A percentile compares a stretch with the other conserved stretches of the same genome.
Evolutionary conservation across 768 basidiomycete species (phyloP).

Genomic region (Russula griseocarnosa): DNA sequence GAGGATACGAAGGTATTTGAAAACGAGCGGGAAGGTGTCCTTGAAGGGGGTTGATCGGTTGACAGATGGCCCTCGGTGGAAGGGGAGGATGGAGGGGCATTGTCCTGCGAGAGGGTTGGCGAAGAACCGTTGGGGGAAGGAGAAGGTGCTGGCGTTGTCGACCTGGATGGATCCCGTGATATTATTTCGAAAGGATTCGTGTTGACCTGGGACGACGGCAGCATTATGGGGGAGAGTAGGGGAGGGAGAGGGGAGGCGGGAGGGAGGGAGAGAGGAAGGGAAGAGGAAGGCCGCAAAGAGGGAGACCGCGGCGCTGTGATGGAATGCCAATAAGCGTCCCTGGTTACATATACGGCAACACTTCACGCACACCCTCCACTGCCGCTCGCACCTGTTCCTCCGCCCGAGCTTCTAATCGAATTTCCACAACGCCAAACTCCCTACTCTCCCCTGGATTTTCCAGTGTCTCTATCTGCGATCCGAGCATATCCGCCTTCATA

Average conservation of each 20-base stretch:
- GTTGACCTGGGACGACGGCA: conserved; percentile 11
- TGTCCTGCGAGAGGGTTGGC: background rate
- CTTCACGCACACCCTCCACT: conserved; percentile 39
- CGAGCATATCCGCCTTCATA: conserved; percentile 80
- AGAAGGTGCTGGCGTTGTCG: conserved; percentile 9
- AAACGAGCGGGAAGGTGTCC: conserved; percentile 33
- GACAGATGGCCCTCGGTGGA: background rate
- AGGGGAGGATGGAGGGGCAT: conserved; percentile 7
- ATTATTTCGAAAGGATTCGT: conserved; percentile 22
- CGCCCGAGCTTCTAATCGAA: conserved; percentile 51
- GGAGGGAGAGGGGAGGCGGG: background rate
- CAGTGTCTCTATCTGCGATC: conserved; percentile 68
- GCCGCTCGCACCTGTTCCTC: conserved; percentile 53
- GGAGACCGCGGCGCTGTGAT: background rate
- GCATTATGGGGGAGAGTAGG: conserved; percentile 5
- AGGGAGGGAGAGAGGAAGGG: background rate
- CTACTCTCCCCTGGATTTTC: conserved; percentile 55
- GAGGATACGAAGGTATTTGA: conserved; percentile 45
- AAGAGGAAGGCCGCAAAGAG: background rate
- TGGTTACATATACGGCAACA: background rate
- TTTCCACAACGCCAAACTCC: conserved; percentile 64
- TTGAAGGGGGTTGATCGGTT: conserved; percentile 4
- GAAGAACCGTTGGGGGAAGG: conserved; percentile 9
- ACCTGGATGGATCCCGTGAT: conserved; percentile 15
- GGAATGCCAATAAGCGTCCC: conserved; percentile 20